Conservation (phyloP, 83 land plant genomes). For the Isoetes engelmannii region DNA sequence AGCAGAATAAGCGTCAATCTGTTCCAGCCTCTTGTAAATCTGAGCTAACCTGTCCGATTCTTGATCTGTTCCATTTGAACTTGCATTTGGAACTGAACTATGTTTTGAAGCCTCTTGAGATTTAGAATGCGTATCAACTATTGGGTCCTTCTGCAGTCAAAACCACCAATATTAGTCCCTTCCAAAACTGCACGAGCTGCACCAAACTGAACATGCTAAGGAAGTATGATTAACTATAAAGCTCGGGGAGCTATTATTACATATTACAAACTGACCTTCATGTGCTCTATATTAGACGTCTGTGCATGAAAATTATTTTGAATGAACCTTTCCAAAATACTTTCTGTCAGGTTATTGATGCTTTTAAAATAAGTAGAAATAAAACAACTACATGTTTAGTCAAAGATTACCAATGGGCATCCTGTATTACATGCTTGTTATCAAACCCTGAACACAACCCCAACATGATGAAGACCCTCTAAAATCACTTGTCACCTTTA, state of each 20-base stretch:
- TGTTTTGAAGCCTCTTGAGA: background rate
- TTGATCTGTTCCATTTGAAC: constrained; percentile 45
- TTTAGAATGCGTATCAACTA: background rate
- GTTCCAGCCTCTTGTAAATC: constrained; percentile 89
- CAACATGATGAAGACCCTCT: background rate
- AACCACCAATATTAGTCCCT: background rate
- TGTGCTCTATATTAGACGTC: too few species aligned
- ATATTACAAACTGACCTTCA: too few species aligned
- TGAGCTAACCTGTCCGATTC: constrained; percentile 64
- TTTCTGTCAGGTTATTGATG: too few species aligned
- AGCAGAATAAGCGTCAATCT: constrained; percentile 91
- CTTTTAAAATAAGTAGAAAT: too few species aligned
- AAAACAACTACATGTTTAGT: background rate
- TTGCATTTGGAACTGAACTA: too few species aligned
- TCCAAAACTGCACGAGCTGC: too few species aligned
- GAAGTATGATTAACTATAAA: too few species aligned
- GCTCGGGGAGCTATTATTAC: too few species aligned
- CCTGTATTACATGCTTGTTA: background rate
- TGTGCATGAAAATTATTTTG: too few species aligned
- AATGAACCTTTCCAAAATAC: too few species aligned
- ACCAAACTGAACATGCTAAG: too few species aligned
- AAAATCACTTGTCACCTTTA: background rate
- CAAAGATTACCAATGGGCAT: background rate
- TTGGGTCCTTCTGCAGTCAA: constrained; percentile 42
- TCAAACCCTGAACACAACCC: too few species aligned